phyloP scores from a whole-genome alignment of 1,139 yeast genomes.

The Geotrichum macrosporum region DNA sequence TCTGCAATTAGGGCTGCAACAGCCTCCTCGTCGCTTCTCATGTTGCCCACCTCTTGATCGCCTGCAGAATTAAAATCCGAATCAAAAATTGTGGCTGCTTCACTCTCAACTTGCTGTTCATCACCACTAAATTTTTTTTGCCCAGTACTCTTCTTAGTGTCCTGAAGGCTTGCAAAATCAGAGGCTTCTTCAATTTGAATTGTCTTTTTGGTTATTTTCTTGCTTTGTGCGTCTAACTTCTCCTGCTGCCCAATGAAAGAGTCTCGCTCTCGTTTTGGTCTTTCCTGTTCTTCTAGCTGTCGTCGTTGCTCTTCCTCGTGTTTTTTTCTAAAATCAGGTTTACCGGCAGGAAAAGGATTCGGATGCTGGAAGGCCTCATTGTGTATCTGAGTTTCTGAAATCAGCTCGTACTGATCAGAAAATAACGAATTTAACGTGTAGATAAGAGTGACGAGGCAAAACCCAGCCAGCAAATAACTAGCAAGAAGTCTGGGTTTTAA shows the following conservation, averaged over 20 bases:
- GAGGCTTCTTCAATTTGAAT: too few relatives aligned
- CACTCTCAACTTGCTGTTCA: slow-evolving; percentile 10
- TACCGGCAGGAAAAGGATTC: slow-evolving; percentile 22
- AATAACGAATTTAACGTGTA: slow-evolving; percentile 20
- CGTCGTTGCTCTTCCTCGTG: slow-evolving; percentile 18
- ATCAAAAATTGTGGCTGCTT: slow-evolving; percentile 11
- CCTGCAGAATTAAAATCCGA: slow-evolving; percentile 15
- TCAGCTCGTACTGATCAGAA: slow-evolving; percentile 18
- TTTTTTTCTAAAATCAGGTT: slow-evolving; percentile 20
- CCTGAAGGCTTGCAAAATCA: too few relatives aligned
- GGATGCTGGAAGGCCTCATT: slow-evolving; percentile 19
- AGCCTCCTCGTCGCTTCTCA: slow-evolving; percentile 1
- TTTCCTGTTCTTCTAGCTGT: slow-evolving; percentile 2
- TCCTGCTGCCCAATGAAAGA: too few relatives aligned
- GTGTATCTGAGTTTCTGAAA: slow-evolving; percentile 16
- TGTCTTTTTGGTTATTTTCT: too few relatives aligned
- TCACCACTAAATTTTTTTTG: slow-evolving; percentile 26
- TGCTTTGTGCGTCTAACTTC: too few relatives aligned
- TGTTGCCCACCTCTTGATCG: slow-evolving; percentile 12
- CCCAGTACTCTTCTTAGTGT: slow-evolving; percentile 34
- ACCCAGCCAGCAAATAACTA: slow-evolving; percentile 19
- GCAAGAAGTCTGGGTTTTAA: slow-evolving; percentile 21
- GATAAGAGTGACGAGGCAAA: slow-evolving; percentile 18
- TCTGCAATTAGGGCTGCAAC: slow-evolving; percentile 1
- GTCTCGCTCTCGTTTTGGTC: not conserved